Conservation (phyloP, 768 basidiomycete species). For the Tubosaeta brunneosetosa region DNA sequence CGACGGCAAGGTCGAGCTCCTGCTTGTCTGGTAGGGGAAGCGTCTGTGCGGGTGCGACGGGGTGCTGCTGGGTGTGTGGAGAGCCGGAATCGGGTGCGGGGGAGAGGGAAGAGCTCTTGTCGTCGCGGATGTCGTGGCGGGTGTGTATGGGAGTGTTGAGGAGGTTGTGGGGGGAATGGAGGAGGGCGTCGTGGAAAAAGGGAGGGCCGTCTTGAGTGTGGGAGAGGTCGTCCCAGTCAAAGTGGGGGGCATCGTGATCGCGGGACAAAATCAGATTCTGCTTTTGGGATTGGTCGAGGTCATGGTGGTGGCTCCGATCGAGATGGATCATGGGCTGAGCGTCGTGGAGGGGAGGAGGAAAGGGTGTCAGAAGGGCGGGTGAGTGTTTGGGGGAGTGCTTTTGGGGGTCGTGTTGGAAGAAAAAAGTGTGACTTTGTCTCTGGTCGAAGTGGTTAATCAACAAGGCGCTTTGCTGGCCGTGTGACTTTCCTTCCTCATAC, state of each 20-base stretch:
- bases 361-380: slow-evolving; percentile 6
- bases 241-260: slow-evolving; percentile 30
- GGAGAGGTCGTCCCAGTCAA: slow-evolving; percentile 33
- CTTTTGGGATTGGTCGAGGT: slow-evolving; percentile 36
- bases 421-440: no score
- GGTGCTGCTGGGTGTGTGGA: slow-evolving; percentile 26
- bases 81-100: slow-evolving; percentile 48
- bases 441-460: no score
- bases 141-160: slow-evolving; percentile 10
- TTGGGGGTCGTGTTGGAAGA: neutral
- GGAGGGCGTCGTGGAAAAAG: slow-evolving; percentile 27
- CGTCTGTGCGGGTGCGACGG: slow-evolving; percentile 16
- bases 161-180: slow-evolving; percentile 17
- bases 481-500: no score
- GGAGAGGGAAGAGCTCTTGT: slow-evolving; percentile 55
- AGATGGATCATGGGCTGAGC: slow-evolving; percentile 44
- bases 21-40: slow-evolving; percentile 23
- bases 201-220: slow-evolving; percentile 20
- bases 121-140: slow-evolving; percentile 25
- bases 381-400: neutral
- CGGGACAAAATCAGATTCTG: slow-evolving; percentile 41
- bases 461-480: no score
- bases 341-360: neutral
- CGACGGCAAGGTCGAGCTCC: slow-evolving; percentile 35
- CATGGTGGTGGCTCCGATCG: slow-evolving; percentile 47